phyloP scores from a whole-genome alignment of 257 asterid species.

The Solanum arcanum region DNA sequence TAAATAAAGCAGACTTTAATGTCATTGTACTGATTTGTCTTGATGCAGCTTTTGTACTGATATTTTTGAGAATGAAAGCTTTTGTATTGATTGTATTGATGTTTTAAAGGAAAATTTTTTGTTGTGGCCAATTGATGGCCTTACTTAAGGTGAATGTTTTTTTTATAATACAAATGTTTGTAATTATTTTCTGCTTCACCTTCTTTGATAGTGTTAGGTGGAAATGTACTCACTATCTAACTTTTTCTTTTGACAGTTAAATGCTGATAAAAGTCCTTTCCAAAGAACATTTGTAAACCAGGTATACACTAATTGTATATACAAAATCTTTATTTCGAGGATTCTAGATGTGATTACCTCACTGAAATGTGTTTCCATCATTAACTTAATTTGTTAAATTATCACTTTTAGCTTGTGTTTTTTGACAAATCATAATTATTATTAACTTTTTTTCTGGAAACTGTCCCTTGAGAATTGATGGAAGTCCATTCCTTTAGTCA shows the following conservation, averaged over 20 bases:
- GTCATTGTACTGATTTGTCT: not conserved
- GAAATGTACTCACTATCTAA: conserved; percentile 11
- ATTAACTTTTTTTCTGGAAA: not conserved
- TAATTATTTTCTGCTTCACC: not conserved
- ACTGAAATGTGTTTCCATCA: not conserved
- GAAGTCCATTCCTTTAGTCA: not conserved
- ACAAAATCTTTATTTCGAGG: not conserved
- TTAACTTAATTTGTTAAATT: not conserved
- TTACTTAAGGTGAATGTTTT: not conserved
- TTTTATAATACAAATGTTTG: not conserved
- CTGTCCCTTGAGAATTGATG: not conserved
- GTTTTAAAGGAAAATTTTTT: not conserved
- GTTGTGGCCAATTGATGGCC: not conserved
- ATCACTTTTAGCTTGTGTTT: not conserved
- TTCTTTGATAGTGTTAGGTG: not conserved
- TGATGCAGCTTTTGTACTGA: not conserved
- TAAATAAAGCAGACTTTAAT: not conserved
- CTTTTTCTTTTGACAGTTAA: conserved; percentile 48
- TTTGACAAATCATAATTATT: not conserved
- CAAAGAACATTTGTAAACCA: conserved; percentile 89
- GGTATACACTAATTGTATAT: conserved; percentile 26
- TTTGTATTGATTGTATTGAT: not conserved
- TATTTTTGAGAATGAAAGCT: not conserved
- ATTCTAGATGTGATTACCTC: not conserved
- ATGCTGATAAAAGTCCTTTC: conserved; percentile 84